Evolutionary conservation across 2,329 filamentous ascomycete genomes (phyloP), one percentile per base, ranked within the genome.

Genomic region (Pseudogymnoascus sp.): DNA sequence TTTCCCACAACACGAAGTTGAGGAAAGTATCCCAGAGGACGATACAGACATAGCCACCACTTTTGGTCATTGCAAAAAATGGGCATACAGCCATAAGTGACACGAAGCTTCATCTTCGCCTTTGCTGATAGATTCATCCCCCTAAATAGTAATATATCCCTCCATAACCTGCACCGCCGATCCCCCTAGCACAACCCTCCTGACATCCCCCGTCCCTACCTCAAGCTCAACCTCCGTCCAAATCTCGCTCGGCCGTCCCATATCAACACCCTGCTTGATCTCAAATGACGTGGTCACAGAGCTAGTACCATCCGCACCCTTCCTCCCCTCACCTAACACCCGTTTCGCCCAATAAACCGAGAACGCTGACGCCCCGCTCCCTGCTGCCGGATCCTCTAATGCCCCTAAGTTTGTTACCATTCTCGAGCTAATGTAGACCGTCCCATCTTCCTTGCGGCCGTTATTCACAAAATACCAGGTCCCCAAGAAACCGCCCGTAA

Each of bases 241-340:
- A 58, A 67, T 69, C n/a, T 67, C 59, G 62, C 66, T 67, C 26
- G 35, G 39, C 39, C 60, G 65, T 39, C 83, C 84, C 80, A 88
- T 86, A 72, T 88, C 84, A 8, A 86, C 82, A 0, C 84, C 85
- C 72, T 88, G 85, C 61, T 80, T 80, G 63, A 88, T 73, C 61
- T 77, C 74, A 52, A 52, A 52, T 9, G 45, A 52, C 9, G 23
- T 30, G 9, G 19, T n/a, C 13, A 52, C 9, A 10, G n/a, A 18
- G 26, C 23, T 30, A 52, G 5, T 5, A 3, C 4, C 23, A 64
- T 80, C 84, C 59, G 70, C 73, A 45, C 67, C 64, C 30, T 66
- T 69, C 13, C 63, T 68, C 39, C 67, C 64, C 26, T 66, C 69
- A n/a, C 63, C 68, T 41, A 68, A 69, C 58, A 73, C 73, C n/a